These are phyloP conservation scores for Tetradesmus obliquus DNA, from an alignment of 139 green algal genomes.

Conservation along the genomic window DNA sequence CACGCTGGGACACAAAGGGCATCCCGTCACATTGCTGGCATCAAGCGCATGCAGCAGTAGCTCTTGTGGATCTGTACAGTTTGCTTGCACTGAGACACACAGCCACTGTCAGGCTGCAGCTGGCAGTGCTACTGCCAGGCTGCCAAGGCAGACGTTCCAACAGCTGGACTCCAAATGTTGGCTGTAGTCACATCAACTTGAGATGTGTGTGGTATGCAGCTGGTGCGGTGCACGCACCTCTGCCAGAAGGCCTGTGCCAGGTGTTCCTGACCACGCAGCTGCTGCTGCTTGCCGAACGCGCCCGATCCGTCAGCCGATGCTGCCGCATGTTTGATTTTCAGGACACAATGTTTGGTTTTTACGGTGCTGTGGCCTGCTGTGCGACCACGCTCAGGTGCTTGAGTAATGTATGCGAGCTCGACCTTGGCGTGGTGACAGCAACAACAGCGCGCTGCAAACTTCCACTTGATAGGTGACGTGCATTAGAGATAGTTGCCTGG, in stretches of 20 bases:
- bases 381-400: neutral
- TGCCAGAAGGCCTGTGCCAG: neutral
- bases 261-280: neutral
- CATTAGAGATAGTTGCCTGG: too few species aligned
- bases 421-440: neutral
- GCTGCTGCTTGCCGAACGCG: neutral
- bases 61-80: neutral
- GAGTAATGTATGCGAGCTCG: neutral
- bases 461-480: too few species aligned
- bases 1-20: too few species aligned
- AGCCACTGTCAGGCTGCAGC: neutral
- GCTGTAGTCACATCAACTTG: neutral
- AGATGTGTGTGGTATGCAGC: neutral
- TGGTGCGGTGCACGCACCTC: neutral
- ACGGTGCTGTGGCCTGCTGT: too few species aligned
- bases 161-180: too few species aligned
- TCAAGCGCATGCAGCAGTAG: neutral
- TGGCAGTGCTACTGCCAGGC: neutral
- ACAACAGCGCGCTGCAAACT: neutral
- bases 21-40: neutral
- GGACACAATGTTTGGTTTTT: neutral
- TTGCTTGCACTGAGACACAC: neutral
- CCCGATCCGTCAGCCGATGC: neutral
- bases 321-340: neutral
- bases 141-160: neutral